Evolutionary conservation across 2,329 filamentous ascomycete species (phyloP), one percentile per base, ranked within the genome.

Genomic region (Pseudocercospora musae): DNA sequence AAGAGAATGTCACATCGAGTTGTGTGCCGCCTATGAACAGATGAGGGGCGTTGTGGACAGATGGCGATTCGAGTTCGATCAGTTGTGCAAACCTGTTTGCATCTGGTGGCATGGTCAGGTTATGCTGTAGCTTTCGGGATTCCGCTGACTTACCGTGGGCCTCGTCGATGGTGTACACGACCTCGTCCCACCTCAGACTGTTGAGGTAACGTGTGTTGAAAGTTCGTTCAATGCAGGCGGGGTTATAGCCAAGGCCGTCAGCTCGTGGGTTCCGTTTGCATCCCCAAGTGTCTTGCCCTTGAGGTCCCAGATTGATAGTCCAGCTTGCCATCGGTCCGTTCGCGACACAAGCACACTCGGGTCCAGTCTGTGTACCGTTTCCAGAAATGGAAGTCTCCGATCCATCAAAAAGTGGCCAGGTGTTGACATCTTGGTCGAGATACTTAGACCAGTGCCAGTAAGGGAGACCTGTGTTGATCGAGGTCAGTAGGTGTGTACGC

Each of bases 371-470:
- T 31, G 65, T 63, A 21, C 69, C 69, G 50, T 71, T 70, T 27
- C 68, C 67, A 48, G 67, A 67, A 44, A 71, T 63, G 11, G 78
- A 75, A n/a, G 77, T 80, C 23, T 78, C 77, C 58, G 78, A 80
- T 46, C 82, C 82, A 66, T 86, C 82, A 57, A 86, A 84, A 56
- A 85, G 69, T 3, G 64, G 62, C 59, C 62, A 64, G 4, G 58
- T 42, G 7, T 81, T 79, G 0, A 81, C 83, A 42, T 78, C 76
- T 42, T 65, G 37, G 8, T 57, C 59, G 9, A 78, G 73, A 73
- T 78, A 80, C 58, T 76, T 75, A 1, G 77, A 77, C 80, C 82
- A 85, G 71, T 85, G 80, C 78, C 80, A 82, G 75, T 84, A 85
- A 73, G 68, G 67, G 37, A 76, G 57, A 33, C 64, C 64, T 59